Evolutionary conservation across 495 filamentous ascomycete species (phyloP), one percentile per base, ranked within the genome.

Genomic region (Neurospora sp.): DNA sequence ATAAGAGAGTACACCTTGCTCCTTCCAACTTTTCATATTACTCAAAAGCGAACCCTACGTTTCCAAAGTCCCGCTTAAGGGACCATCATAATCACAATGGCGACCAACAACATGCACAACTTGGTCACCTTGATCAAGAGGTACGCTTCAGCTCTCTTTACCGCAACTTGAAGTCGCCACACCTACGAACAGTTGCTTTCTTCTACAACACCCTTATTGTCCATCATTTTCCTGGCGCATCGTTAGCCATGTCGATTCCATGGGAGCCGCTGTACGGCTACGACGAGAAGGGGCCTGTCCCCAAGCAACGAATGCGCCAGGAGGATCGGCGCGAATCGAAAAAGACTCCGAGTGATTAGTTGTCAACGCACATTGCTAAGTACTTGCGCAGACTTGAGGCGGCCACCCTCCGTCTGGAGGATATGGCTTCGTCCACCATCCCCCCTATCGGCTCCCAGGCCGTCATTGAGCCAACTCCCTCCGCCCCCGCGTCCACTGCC

Each of bases 41-140:
- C 16, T 70, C 46, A 5, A 41, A 20, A 44, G 31, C 70, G 69
- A 74, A 59, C 35, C 48, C 31, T 69, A 39, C 62, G 11, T 38
- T 37, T 16, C 23, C 69, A 70, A 62, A 27, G 12, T 35, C 69
- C 40, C 38, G 16, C 35, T 27, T 18, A 40, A 37, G 69, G 41
- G 69, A 31, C 40, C 70, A 48, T 27, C 4, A 71, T 72, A 75
- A 78, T 74, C 83, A 82, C 71, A 72, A 87, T 89, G 83, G 83
- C 87, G 70, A 81, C 86, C 39, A 87, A 85, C 72, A 91, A 93
- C 78, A 97, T 98, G 92, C 90, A 98, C 86, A 98, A 98, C 81
- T 84, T 99, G 74, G 96, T 93, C 59, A 98, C 96, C 71, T 88
- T 99, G 77, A 97, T 99, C 87, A 99, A 99, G 89, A 90, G 96